These are phyloP conservation scores for Ascoidea rubescens DNA, from an alignment of 805 yeast species.

Conservation along the genomic window DNA sequence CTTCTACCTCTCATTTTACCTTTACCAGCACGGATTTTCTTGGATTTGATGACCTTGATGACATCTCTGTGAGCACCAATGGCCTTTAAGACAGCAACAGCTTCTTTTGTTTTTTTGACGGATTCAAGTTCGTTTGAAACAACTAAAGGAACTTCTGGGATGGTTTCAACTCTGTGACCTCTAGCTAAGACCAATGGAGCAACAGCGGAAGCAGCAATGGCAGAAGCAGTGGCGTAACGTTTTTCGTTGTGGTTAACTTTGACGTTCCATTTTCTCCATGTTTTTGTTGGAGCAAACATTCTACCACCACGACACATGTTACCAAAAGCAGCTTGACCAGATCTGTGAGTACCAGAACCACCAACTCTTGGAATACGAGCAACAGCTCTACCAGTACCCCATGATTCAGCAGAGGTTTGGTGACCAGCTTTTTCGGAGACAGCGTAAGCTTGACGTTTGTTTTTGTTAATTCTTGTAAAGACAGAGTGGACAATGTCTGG, in stretches of 20 bases:
- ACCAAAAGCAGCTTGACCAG: conserved; percentile 99
- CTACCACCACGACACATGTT: conserved; percentile 99
- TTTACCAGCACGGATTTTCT: conserved; percentile 99
- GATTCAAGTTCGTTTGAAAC: conserved; percentile 88
- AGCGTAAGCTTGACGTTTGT: conserved; percentile 99
- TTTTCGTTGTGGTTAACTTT: conserved; percentile 99
- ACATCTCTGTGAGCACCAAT: conserved; percentile 98
- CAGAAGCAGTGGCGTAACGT: conserved; percentile 99
- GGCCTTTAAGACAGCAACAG: conserved; percentile 95
- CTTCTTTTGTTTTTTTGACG: conserved; percentile 94
- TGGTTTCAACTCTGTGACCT: conserved; percentile 99
- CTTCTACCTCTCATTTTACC: conserved; percentile 99
- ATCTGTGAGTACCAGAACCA: conserved; percentile 99
- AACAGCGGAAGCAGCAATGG: conserved; percentile 97
- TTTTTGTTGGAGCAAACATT: conserved; percentile 99
- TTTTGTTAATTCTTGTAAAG: conserved; percentile 96
- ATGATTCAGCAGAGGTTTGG: conserved; percentile 99
- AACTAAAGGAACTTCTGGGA: conserved; percentile 97
- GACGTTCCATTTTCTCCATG: conserved; percentile 99
- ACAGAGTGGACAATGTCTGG: conserved; percentile 99
- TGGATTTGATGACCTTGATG: conserved; percentile 94
- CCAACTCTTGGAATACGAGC: conserved; percentile 99
- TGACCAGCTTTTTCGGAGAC: conserved; percentile 99
- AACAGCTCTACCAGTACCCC: conserved; percentile 99
- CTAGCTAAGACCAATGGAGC: conserved; percentile 98